Base-by-base conservation (phyloP, 257 asterid species). In the Vinca minor region DNA sequence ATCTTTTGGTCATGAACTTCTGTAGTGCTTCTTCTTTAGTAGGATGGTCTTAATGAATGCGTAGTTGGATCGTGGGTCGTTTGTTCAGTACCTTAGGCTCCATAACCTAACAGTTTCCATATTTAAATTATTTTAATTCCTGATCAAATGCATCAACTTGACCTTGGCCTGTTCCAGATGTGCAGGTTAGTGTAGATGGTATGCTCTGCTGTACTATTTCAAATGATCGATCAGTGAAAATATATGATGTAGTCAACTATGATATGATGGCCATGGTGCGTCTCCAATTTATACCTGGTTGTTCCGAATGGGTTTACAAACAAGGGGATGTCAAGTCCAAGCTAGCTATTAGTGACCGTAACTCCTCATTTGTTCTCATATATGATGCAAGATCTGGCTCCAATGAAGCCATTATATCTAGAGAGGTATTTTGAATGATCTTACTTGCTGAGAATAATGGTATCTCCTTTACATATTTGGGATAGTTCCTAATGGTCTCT, bases 231-330 rank as follows among this genome's bases (percentile, higher is more conserved):
- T 87, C 99, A 0, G 95, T 89, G 74, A 93, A 93, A 78, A 80
- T 93, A 83, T 93, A 84, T 75, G 99, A 93, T 73, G 97, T 93
- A 35, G 87, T 87, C 74, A 93, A 93, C 84, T 93, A 84, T 73
- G 99, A 93, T 74, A 93, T 93, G 99, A 93, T 93, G 97, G 90
- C 95, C 64, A 93, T 93, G 99, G 81, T 93, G 73, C 89, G 96
- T 55, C 86, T 89, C 65, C 86, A 95, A 4, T 93, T 83, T 74
- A 85, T 85, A 79, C 95, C 99, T 68, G 94, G 97, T 31, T 83
- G 85, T 79, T 76, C 76, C 48, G 96, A 87, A 60, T 93, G 99
- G 97, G 94, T 93, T 49, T 93, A 89, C 72, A 93, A 84, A 74
- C 95, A 77, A 76, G 97, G 99, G 71, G 95, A 84, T 71, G 90